A percentile compares a stretch with the other conserved stretches of the same genome.
Evolutionary conservation across 1,284 basidiomycete genomes (phyloP).

Genomic region (Inonotus hispidus): DNA sequence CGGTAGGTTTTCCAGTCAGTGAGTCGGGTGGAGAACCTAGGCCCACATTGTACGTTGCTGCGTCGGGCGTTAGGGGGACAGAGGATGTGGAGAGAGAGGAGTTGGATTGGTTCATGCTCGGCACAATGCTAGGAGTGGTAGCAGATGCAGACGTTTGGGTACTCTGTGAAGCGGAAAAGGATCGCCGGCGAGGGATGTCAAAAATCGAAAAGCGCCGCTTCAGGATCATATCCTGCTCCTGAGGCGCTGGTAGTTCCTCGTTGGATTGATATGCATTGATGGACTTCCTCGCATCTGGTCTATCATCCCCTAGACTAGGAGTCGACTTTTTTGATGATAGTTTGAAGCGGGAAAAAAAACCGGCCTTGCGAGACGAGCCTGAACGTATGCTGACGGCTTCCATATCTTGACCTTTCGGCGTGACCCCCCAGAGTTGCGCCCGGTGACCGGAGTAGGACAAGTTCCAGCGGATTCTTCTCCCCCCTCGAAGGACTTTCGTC

Average conservation of each 20-base stretch:
- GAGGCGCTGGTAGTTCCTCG: background rate
- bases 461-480: background rate
- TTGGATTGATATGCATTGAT: constrained; percentile 2
- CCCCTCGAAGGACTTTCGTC: constrained; percentile 12
- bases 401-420: background rate
- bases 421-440: background rate
- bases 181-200: constrained; percentile 7
- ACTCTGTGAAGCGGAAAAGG: constrained; percentile 9
- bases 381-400: background rate
- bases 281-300: background rate
- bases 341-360: constrained; percentile 14
- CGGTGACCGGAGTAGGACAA: background rate
- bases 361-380: background rate
- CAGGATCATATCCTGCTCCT: background rate
- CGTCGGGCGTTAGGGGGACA: constrained; percentile 12
- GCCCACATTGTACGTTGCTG: background rate
- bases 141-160: background rate
- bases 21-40: constrained; percentile 5
- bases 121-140: constrained; percentile 4
- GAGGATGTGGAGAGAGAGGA: constrained; percentile 14
- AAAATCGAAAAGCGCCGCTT: constrained; percentile 19
- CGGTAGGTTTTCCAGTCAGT: background rate
- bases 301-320: background rate
- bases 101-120: constrained; percentile 9
- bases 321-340: constrained; percentile 33